Base-by-base conservation (phyloP, 2,329 filamentous ascomycete species). In the Grosmannia huntii region DNA sequence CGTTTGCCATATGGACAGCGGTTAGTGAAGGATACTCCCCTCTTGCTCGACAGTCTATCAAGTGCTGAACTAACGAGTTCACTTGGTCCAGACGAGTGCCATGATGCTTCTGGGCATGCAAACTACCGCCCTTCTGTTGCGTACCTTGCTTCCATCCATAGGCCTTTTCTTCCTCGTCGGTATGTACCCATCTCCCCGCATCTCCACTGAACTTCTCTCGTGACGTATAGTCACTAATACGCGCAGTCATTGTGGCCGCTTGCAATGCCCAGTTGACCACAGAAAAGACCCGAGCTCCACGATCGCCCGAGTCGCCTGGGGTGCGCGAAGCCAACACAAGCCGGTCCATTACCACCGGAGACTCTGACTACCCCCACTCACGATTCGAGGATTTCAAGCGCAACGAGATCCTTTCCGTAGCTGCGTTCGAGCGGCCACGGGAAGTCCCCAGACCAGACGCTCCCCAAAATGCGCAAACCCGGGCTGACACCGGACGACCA, bases 1-100 rank as follows among this genome's bases (percentile, higher is more conserved):
- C 73, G 16, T 67, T 81, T 58, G 72, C 70, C n/a, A 65, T 80
- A 36, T 83, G 80, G 80, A 78, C 75, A 56, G 77, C 70, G 63
- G 78, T 81, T 65, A 67, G 78, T 76, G 31, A 25, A 51, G 7
- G 27, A n/a, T 10, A 7, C 16, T 19, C 4, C 7, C 41, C 25
- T 28, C 10, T n/a, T 14, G 2, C 21, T 10, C 16, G 19, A 44
- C 7, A n/a, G 41, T 7, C 19, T 33, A 33, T 33, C 31, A 9
- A 21, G 14, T 19, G 23, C 19, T 5, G 19, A 21, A 36, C 50
- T 33, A 11, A 53, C 19, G 21, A n/a, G 12, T 19, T 27, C 58
- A 25, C 54, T 38, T 16, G 12, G 16, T 27, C 14, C 60, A 82
- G 78, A 72, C 73, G 60, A 83, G 80, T 63, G 71, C 76, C 9